Percentiles rank a stretch among this genome's conserved stretches.
These are phyloP conservation scores for Linum tenue DNA, from an alignment of 345 rosid genomes.

Conservation along the genomic window DNA sequence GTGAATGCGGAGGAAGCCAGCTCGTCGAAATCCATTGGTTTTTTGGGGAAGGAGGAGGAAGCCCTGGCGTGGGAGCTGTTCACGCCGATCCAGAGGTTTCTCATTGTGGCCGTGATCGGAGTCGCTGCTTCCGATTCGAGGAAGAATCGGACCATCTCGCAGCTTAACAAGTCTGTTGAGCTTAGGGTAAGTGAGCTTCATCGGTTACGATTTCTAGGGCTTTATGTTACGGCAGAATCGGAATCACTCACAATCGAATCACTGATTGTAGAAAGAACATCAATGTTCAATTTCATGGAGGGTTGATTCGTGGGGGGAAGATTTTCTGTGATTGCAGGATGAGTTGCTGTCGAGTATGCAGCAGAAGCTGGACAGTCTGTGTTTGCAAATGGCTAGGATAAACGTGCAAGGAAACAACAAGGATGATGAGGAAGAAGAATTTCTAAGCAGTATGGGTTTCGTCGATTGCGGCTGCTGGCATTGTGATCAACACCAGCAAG, in stretches of 20 bases:
- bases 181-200: constrained; percentile 48
- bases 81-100: constrained; percentile 60
- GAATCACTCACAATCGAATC: too few species aligned
- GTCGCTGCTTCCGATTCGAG: constrained; percentile 61
- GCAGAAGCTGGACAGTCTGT: constrained; percentile 71
- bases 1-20: constrained; percentile 60
- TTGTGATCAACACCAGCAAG: constrained; percentile 67
- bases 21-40: constrained; percentile 41
- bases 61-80: constrained; percentile 74
- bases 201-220: not conserved
- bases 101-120: constrained; percentile 76
- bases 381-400: constrained; percentile 40
- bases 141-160: constrained; percentile 49
- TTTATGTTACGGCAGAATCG: too few species aligned
- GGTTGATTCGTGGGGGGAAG: too few species aligned
- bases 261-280: too few species aligned
- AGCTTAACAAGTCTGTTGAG: constrained; percentile 60
- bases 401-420: constrained; percentile 24
- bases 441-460: constrained; percentile 21
- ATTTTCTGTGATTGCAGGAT: constrained; percentile 52
- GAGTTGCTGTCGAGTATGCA: constrained; percentile 72
- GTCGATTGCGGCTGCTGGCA: constrained; percentile 82
- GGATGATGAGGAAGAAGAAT: constrained; percentile 18
- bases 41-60: constrained; percentile 29
- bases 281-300: too few species aligned